Evolutionary conservation across 495 filamentous ascomycete genomes (phyloP).

Genomic region (Aspergillus avenaceus): DNA sequence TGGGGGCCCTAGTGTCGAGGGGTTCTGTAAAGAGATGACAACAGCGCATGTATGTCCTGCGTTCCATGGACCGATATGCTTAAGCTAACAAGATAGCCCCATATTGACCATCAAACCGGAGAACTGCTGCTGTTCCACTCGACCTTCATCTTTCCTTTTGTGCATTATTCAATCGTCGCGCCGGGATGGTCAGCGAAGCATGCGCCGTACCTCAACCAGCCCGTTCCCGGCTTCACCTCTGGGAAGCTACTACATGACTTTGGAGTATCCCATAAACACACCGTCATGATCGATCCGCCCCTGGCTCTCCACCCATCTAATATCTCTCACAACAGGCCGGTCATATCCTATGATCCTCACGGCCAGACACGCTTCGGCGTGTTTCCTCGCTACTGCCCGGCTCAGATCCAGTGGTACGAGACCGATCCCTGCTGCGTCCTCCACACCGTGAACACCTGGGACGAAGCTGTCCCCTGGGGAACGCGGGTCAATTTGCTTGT

Average conservation of each 20-base stretch:
- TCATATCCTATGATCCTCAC: slow-evolving; percentile 50
- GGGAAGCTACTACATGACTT: slow-evolving; percentile 73
- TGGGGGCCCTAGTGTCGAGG: slow-evolving; percentile 46
- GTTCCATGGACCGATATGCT: neutral
- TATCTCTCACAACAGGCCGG: slow-evolving; percentile 45
- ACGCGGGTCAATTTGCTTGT: slow-evolving; percentile 51
- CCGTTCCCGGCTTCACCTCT: slow-evolving; percentile 52
- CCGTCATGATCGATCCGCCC: slow-evolving; percentile 63
- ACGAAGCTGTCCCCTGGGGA: slow-evolving; percentile 22
- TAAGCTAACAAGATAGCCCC: slow-evolving; percentile 30
- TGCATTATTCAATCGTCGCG: slow-evolving; percentile 60
- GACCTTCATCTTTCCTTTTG: slow-evolving; percentile 55
- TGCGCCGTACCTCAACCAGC: slow-evolving; percentile 30
- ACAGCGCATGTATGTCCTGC: slow-evolving; percentile 49
- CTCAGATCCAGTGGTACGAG: slow-evolving; percentile 57
- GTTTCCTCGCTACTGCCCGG: slow-evolving; percentile 55
- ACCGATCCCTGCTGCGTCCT: slow-evolving; percentile 61
- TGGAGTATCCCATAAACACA: slow-evolving; percentile 55
- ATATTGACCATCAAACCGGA: slow-evolving; percentile 53
- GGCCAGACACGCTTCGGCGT: slow-evolving; percentile 56
- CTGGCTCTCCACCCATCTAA: slow-evolving; percentile 59
- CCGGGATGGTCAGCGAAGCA: slow-evolving; percentile 4
- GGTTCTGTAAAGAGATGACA: slow-evolving; percentile 63
- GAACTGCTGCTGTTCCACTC: slow-evolving; percentile 63
- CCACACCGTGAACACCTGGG: slow-evolving; percentile 66